Conservation (phyloP, 805 yeast genomes). For the Metschnikowia hibisci region DNA sequence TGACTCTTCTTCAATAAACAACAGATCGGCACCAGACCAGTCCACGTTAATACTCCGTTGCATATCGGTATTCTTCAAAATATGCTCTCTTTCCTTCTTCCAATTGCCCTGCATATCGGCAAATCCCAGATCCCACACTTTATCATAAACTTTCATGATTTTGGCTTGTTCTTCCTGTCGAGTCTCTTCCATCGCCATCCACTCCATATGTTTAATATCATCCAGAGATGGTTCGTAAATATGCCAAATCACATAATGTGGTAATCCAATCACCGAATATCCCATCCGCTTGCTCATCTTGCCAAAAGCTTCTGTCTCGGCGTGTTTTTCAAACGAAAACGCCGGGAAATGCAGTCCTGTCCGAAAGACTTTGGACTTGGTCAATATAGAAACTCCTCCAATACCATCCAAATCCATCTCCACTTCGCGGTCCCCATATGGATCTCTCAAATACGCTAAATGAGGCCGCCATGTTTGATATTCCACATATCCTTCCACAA, state of each 20-base stretch:
- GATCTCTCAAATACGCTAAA: constrained; percentile 89
- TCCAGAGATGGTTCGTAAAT: constrained; percentile 91
- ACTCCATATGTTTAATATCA: constrained; percentile 82
- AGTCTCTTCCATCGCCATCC: constrained; percentile 81
- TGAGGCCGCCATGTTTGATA: constrained; percentile 98
- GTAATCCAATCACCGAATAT: constrained; percentile 79
- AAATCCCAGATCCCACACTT: constrained; percentile 74
- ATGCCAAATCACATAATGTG: constrained; percentile 90
- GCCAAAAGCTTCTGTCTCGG: constrained; percentile 97
- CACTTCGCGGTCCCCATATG: constrained; percentile 89
- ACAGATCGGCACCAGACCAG: constrained; percentile 62
- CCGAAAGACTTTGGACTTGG: constrained; percentile 83
- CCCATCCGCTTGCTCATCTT: constrained; percentile 85
- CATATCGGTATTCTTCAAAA: constrained; percentile 75
- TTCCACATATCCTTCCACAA: constrained; percentile 96
- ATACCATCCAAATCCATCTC: constrained; percentile 94
- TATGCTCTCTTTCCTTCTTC: constrained; percentile 63
- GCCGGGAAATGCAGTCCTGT: constrained; percentile 95
- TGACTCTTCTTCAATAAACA: constrained; percentile 27
- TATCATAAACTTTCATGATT: constrained; percentile 60
- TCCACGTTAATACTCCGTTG: constrained; percentile 53
- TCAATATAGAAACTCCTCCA: constrained; percentile 92
- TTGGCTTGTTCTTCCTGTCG: constrained; percentile 60
- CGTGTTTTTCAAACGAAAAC: constrained; percentile 91
- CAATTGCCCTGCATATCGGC: constrained; percentile 71